Base-by-base conservation (phyloP, 495 filamentous ascomycete genomes). In the Xylaria venustula region DNA sequence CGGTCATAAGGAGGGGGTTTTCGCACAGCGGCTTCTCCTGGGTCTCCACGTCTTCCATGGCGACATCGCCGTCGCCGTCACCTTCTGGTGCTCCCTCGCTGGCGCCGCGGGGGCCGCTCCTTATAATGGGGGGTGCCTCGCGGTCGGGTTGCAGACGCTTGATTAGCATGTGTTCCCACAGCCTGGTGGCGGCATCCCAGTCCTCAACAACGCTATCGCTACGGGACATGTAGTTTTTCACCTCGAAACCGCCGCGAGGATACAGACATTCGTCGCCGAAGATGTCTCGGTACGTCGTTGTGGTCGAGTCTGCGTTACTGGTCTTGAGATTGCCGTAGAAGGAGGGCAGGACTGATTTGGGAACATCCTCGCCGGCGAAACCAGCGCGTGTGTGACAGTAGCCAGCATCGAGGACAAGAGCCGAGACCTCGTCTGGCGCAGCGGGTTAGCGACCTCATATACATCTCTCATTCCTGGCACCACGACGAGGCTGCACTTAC, bases 331-430 rank as follows among this genome's bases (percentile, higher is more conserved):
- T 64, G 62, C 86, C 90, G 73, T 96, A 98, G 77, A 89, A 89
- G 28, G 91, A 92, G 17, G 93, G 92, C 44, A 95, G 81, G 50
- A 98, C 84, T 14, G 91, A 91, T 81, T 98, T 98, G 58, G 94
- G 94, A 3, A 90, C 86, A 77, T 98, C 94, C 87, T 98, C 94
- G 66, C 95, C 94, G 3, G 94, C 94, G 71, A 97, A 98, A 62
- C 94, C 94, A 57, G 93, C 95, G 77, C 95, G 93, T 15, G 87
- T 91, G 67, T 85, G 89, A 46, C 88, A 90, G 77, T 90, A 97
- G 42, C 95, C 94, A 3, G 95, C 90, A 68, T 98, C 94, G 66
- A 98, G 90, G 22, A 98, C 90, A 68, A 98, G 90, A 25, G 94
- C 94, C 15, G 92, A 94, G 52, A 98, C 92, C 76, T 98, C 94